Conservation (phyloP, 179 eudicot species). For the Silene coronaria region DNA sequence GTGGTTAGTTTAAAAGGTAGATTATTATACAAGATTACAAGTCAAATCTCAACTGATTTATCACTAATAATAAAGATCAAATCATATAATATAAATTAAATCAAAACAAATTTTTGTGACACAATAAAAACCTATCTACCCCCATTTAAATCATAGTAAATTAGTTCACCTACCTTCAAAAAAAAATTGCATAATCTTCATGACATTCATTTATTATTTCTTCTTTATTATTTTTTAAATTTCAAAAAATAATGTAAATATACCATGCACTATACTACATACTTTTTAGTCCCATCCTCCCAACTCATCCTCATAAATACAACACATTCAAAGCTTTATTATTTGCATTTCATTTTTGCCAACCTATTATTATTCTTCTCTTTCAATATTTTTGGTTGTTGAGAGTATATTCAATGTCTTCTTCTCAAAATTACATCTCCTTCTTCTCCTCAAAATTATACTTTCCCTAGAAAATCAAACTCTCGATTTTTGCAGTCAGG, state of each 20-base stretch:
- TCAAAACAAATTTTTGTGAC: slow-evolving; percentile 9
- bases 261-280: not conserved
- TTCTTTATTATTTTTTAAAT: not conserved
- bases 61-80: slow-evolving; percentile 11
- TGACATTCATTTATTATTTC: slow-evolving; percentile 9
- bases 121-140: slow-evolving; percentile 32
- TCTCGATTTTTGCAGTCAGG: not conserved
- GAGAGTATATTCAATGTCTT: slow-evolving; percentile 1
- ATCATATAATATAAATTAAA: slow-evolving; percentile 10
- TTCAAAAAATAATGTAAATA: not conserved
- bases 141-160: slow-evolving; percentile 28
- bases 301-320: slow-evolving; percentile 34
- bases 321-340: slow-evolving; percentile 23
- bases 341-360: slow-evolving; percentile 23
- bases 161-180: slow-evolving; percentile 35
- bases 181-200: slow-evolving; percentile 1
- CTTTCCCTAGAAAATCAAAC: not conserved
- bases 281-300: slow-evolving; percentile 16
- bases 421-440: not conserved
- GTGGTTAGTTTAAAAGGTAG: slow-evolving; percentile 28
- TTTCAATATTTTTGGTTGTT: slow-evolving; percentile 11
- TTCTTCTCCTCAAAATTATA: not conserved
- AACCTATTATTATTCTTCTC: slow-evolving; percentile 13
- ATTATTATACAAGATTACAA: not conserved
- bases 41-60: slow-evolving; percentile 18